Base-by-base conservation (phyloP, 768 basidiomycete species). In the Boletus insuetus region DNA sequence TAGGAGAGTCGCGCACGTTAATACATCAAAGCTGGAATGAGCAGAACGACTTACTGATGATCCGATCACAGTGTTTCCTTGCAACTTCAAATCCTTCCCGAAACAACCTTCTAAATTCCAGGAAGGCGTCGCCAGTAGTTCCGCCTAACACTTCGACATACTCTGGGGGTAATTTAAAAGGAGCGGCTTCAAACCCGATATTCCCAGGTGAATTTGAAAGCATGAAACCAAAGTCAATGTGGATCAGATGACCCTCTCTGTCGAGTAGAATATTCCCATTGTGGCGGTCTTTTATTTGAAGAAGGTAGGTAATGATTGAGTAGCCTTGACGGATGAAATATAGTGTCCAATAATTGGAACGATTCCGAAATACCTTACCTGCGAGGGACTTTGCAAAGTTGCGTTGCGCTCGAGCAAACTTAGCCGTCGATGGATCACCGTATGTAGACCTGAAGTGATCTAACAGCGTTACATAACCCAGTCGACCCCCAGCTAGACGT, bases 141-240 rank as follows among this genome's bases (percentile, higher is more conserved):
- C 96, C 96, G 10, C 97, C 97, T 31, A 99, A 78, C 29, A 99
- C 91, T 62, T 98, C 96, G 50, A 99, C 80, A 71, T 99, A 99
- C 71, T 99, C 97, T 50, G 88, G 78, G 9, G 94, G 87, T 13
- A 98, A 74, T 71, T 99, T 99, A 81, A 99, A 99, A 1, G 97
- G 97, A 3, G 97, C 95, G n/a, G 95, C 96, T 74, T 99, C 97
- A 69, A 99, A 98, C 26, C 96, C 91, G 59, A 99, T 89, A 68
- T 96, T 96, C 19, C 96, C 96, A 0, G 97, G 97, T 2, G 95
- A 94, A 71, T 98, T 98, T 41, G 89, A 89, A 34, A 98, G 80
- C 80, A 98, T 96, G 76, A 98, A 98, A 3, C 97, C 97, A 69
- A 98, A 99, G 71, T 98, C 97, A 57, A 99, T 99, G 70, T 99